These are phyloP conservation scores for Solanum sparsipilum DNA, from an alignment of 257 asterid genomes.

Conservation along the genomic window DNA sequence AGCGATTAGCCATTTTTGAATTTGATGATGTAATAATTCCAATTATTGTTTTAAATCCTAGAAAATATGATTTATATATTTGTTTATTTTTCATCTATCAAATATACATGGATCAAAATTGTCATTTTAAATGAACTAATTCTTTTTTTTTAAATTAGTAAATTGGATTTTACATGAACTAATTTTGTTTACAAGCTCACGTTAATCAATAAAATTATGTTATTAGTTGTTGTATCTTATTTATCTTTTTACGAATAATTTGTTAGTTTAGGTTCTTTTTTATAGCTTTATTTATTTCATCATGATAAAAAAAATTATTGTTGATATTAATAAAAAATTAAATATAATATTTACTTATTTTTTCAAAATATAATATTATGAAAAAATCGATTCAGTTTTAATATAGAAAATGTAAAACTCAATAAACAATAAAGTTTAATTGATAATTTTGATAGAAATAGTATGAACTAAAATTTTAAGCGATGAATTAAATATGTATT, in stretches of 20 bases:
- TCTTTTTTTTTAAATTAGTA: too few species aligned
- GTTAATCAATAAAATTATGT: not conserved
- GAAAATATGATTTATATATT: not conserved
- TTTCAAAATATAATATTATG: too few species aligned
- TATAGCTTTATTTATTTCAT: too few species aligned
- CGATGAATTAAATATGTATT: too few species aligned
- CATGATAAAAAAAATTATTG: too few species aligned
- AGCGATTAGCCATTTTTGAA: not conserved
- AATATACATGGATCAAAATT: not conserved
- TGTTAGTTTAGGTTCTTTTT: not conserved
- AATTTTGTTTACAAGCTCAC: too few species aligned
- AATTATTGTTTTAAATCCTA: not conserved
- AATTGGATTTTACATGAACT: too few species aligned
- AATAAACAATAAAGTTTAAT: too few species aligned
- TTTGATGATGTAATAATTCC: not conserved
- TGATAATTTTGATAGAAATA: not conserved
- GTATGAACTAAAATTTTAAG: too few species aligned
- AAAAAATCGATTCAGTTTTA: not conserved
- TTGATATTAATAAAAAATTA: too few species aligned
- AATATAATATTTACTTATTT: too few species aligned
- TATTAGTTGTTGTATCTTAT: not conserved
- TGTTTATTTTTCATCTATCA: too few species aligned
- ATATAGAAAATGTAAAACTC: not conserved
- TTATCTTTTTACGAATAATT: not conserved
- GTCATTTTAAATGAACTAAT: not conserved